A percentile compares a stretch with the other conserved stretches of the same genome.
Conservation (phyloP, 2,329 filamentous ascomycete species). For the Tolypocladium ophioglossoides region DNA sequence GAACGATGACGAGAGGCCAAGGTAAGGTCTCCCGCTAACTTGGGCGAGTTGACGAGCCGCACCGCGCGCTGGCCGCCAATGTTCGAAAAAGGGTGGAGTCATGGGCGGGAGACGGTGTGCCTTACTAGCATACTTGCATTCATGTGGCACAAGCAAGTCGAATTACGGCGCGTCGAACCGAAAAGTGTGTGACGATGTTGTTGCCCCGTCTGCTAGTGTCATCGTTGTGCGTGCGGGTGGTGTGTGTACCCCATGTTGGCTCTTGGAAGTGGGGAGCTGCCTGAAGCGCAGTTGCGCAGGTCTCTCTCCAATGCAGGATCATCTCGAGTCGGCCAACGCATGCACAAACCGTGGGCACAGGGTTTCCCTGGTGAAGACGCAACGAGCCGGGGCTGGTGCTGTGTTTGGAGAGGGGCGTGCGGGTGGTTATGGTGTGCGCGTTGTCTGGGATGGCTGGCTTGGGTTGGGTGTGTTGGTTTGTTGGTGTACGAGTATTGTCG, state of each 20-base stretch:
- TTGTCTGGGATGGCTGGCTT: neutral
- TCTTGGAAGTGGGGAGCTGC: neutral
- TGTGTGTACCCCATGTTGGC: neutral
- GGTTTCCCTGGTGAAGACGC: neutral
- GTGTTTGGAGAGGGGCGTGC: neutral
- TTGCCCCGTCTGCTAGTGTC: no score
- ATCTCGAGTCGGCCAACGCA: neutral
- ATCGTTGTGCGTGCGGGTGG: no score
- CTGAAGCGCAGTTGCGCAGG: neutral
- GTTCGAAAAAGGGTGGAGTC: no score
- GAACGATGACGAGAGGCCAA: no score
- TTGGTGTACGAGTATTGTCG: neutral
- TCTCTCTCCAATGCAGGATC: neutral
- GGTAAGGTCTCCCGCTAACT: no score
- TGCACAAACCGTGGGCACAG: neutral
- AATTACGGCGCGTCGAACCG: neutral
- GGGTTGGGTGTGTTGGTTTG: neutral
- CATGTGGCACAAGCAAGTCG: neutral
- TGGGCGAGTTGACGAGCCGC: no score
- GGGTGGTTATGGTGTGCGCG: neutral
- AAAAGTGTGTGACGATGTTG: neutral
- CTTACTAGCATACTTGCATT: no score
- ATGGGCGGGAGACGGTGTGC: no score
- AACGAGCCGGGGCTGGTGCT: neutral
- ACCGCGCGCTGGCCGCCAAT: no score